Conservation (phyloP, 176 grass and related monocot genomes). For the Aegilops speltoides region DNA sequence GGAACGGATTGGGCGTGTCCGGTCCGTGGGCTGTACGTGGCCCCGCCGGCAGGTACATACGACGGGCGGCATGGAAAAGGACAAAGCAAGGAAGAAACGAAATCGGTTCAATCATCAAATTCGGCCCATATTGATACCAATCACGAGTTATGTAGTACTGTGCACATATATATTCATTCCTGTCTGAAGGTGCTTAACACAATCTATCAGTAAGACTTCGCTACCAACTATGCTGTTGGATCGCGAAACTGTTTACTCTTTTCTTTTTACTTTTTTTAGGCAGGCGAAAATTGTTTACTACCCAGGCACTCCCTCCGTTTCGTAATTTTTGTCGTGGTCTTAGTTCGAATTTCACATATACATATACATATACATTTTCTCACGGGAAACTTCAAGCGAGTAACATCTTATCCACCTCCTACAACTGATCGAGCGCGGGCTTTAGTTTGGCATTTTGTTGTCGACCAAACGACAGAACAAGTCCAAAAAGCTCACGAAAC, state of each 20-base stretch:
- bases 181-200: background rate
- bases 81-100: background rate
- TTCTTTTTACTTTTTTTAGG: no score
- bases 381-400: constrained; percentile 18
- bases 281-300: no score
- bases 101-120: background rate
- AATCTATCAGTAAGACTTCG: background rate
- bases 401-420: background rate
- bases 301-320: no score
- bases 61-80: background rate
- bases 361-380: background rate
- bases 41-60: background rate
- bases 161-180: background rate
- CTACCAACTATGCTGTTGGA: no score
- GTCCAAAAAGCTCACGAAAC: constrained; percentile 18
- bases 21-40: constrained; percentile 25
- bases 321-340: no score
- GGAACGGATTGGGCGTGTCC: background rate
- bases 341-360: no score
- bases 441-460: constrained; percentile 34
- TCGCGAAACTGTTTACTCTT: no score
- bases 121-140: background rate
- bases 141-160: background rate
- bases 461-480: constrained; percentile 4
- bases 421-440: background rate